Conservation (phyloP, 2,329 filamentous ascomycete species). For the Penicillium nordicum region DNA sequence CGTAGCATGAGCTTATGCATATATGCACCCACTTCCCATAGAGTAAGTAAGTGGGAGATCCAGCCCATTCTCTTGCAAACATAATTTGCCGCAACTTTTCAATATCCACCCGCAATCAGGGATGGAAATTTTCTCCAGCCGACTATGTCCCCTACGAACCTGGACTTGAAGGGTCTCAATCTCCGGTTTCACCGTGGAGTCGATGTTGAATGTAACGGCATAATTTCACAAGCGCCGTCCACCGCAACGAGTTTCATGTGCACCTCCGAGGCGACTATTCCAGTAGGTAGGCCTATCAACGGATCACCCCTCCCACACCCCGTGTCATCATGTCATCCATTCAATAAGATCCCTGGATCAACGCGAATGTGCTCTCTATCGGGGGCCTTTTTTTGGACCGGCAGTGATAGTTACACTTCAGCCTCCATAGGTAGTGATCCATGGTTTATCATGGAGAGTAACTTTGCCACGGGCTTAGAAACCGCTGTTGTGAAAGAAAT, state of each 20-base stretch:
- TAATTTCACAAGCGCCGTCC: conserved; percentile 43
- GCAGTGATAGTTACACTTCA: conserved; percentile 44
- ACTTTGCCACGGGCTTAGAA: conserved; percentile 48
- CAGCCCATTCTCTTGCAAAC: conserved; percentile 45
- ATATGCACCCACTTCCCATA: conserved; percentile 44
- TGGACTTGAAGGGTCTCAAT: conserved; percentile 37
- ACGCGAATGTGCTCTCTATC: conserved; percentile 42
- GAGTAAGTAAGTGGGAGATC: conserved; percentile 34
- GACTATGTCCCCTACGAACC: conserved; percentile 28
- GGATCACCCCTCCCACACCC: conserved; percentile 49
- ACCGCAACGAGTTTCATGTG: conserved; percentile 45
- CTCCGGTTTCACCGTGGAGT: conserved; percentile 36
- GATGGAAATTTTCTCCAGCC: conserved; percentile 22
- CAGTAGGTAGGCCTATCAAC: conserved; percentile 39
- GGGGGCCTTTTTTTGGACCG: conserved; percentile 31
- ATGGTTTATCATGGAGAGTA: conserved; percentile 49
- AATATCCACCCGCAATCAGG: conserved; percentile 47
- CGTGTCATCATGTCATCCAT: conserved; percentile 46
- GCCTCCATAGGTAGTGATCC: conserved; percentile 51
- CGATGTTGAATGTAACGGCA: conserved; percentile 43
- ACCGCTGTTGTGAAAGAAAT: conserved; percentile 9
- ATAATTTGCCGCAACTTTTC: conserved; percentile 34
- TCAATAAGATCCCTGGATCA: conserved; percentile 48
- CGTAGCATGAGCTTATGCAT: conserved; percentile 42
- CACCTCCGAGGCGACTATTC: conserved; percentile 47